phyloP scores from a whole-genome alignment of 2,329 filamentous ascomycete genomes.

The Claviceps pusilla region DNA sequence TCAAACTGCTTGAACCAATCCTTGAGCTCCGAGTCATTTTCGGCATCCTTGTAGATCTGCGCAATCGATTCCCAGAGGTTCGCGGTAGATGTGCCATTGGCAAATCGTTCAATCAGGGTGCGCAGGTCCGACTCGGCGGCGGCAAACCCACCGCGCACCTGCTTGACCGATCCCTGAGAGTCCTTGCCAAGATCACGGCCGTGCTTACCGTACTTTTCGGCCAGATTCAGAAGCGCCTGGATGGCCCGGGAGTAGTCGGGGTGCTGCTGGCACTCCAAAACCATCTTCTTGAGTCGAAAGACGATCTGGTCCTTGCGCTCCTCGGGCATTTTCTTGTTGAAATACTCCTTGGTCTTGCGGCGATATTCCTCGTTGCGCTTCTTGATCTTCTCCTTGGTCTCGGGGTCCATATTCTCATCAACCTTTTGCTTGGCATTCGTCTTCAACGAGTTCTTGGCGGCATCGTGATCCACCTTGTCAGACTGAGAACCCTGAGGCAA shows the following conservation, averaged over 20 bases:
- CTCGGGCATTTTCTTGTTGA: constrained; percentile 74
- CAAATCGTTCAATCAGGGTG: constrained; percentile 85
- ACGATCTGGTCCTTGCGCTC: constrained; percentile 87
- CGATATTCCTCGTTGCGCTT: constrained; percentile 29
- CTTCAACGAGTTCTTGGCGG: constrained; percentile 18
- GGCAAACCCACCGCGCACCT: constrained; percentile 52
- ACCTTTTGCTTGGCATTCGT: constrained; percentile 40
- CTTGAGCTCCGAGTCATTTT: constrained; percentile 72
- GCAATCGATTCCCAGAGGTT: constrained; percentile 77
- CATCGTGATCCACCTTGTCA: constrained; percentile 30
- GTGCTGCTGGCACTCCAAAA: constrained; percentile 91
- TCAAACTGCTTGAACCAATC: constrained; percentile 76
- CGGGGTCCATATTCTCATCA: constrained; percentile 49
- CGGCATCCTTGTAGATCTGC: constrained; percentile 72
- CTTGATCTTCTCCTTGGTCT: constrained; percentile 38
- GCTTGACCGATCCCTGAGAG: constrained; percentile 53
- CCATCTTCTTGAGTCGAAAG: constrained; percentile 91
- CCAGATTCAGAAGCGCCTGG: constrained; percentile 67
- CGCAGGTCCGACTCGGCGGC: constrained; percentile 61
- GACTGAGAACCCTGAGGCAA: constrained; percentile 30
- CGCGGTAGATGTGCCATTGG: constrained; percentile 80
- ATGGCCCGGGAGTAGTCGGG: constrained; percentile 89
- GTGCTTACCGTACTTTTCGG: constrained; percentile 72
- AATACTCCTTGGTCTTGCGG: constrained; percentile 51
- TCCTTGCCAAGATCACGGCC: constrained; percentile 50